Base-by-base conservation (phyloP, 768 basidiomycete genomes). In the Termitomyces sp. region DNA sequence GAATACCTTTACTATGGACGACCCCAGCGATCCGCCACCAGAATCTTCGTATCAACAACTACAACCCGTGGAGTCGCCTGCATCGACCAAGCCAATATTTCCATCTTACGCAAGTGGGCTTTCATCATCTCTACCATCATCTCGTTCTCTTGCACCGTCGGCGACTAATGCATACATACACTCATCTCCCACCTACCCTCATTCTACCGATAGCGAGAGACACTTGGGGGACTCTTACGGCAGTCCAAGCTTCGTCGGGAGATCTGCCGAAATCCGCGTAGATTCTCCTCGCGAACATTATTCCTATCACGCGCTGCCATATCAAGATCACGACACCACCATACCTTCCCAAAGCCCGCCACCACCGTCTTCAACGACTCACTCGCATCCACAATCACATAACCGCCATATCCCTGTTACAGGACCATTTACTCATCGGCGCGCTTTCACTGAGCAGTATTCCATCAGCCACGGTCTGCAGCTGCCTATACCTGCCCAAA, bases 371-470 rank as follows among this genome's bases (percentile, higher is more conserved):
- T 58, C 61, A 27, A 37, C 77, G 50, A 68, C 74, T 31, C 65
- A 77, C 34, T 70, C 73, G 20, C 73, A 75, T 64, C 62, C 73
- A 41, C 58, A 62, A 20, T 31, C 49, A 6, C 68, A 78, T 39
- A 69, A 70, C 53, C 76, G 76, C 7, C 78, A 82, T 55, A 70
- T 76, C 9, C 67, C 80, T 44, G 63, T 81, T 58, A 72, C 45
- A 3, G 52, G 42, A 3, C 24, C 81, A 15, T 87, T 80, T 66
- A 76, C 78, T 42, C 83, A 82, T 63, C 78, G 85, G 60, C 79
- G 86, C 53, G 76, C 84, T 41, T 73, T 81, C 53, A 83, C 82
- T 33, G 86, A 86, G 62, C 76, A 76, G 18, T 83, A 77, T 68
- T 72, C 81, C 39, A 71, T 80, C 52, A 75, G 74, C 33, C 76